Evolutionary conservation across 768 basidiomycete genomes (phyloP), one percentile per base, ranked within the genome.

Genomic region (Imleria badia): DNA sequence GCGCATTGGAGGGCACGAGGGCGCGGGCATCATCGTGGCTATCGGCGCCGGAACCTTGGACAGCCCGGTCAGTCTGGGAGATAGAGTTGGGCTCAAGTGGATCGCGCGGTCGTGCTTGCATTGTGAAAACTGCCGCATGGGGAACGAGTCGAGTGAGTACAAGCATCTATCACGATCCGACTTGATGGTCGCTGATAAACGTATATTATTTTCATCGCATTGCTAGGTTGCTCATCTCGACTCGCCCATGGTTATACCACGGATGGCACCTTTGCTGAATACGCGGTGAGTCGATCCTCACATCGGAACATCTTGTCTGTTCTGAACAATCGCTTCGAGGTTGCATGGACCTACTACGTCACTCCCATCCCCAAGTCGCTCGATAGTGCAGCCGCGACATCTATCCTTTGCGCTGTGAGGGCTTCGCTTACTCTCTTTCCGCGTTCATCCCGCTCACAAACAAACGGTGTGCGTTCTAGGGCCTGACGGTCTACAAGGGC

Each of bases 401-500:
- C 80, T 2, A 72, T 81, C 55, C 69, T 78, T 5, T 79, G 79
- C 53, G 76, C 75, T 31, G 75, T 73, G 35, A 46, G 66, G 33
- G 38, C n/a, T 9, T 20, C 23, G 20, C 23, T 23, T 2, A 15
- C 2, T 20, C 19, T 15, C 11, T 33, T 45, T 2, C 58, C 43
- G 7, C 22, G 58, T 65, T 30, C 20, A 3, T 15, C 6, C 39
- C 6, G 5, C 17, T 31, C 15, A 56, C n/a, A 15, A n/a, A 15
- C 13, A 35, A 40, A 17, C 3, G 19, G 4, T 6, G 12, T 15
- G 9, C 11, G 12, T 29, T 35, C 12, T 33, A 69, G 61, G 76
- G 74, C 22, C 60, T 81, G 20, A 79, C 79, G 1, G 78, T 76
- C 34, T 81, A 76, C 60, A 76, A 75, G 56, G 80, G 72, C 1